Evolutionary conservation across 805 yeast genomes (phyloP).

Genomic region (Debaryomyces maramus): DNA sequence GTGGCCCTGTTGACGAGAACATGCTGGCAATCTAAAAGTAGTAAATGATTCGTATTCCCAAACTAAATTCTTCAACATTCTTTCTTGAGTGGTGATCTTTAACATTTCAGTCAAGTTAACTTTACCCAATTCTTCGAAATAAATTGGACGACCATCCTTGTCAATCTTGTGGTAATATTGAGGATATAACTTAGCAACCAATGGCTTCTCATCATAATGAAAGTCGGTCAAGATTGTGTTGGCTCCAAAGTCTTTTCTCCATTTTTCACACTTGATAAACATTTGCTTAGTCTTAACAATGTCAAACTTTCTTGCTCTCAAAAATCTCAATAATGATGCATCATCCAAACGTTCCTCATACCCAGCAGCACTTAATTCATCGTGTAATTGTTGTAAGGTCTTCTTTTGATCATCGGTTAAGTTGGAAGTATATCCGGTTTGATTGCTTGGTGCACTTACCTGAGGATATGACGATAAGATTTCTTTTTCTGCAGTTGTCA

Average conservation of each 20-base stretch:
- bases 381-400: constrained; percentile 58
- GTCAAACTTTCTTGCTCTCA: constrained; percentile 95
- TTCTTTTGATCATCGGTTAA: constrained; percentile 67
- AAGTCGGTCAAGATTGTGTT: constrained; percentile 85
- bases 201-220: constrained; percentile 88
- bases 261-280: constrained; percentile 84
- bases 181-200: constrained; percentile 87
- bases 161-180: constrained; percentile 98
- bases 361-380: constrained; percentile 59
- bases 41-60: constrained; percentile 97
- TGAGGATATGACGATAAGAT: constrained; percentile 69
- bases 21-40: constrained; percentile 84
- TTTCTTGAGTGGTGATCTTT: constrained; percentile 90
- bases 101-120: constrained; percentile 90
- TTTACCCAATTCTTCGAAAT: constrained; percentile 88
- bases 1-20: constrained; percentile 76
- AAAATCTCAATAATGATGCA: constrained; percentile 77
- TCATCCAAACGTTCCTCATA: constrained; percentile 82
- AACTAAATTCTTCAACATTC: constrained; percentile 92
- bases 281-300: constrained; percentile 73
- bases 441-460: constrained; percentile 55
- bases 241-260: constrained; percentile 87
- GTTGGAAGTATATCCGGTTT: constrained; percentile 81
- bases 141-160: constrained; percentile 94
- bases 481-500: constrained; percentile 33